Evolutionary conservation across 1,284 basidiomycete species (phyloP), one percentile per base, ranked within the genome.

Genomic region (Cryptococcus sp.): DNA sequence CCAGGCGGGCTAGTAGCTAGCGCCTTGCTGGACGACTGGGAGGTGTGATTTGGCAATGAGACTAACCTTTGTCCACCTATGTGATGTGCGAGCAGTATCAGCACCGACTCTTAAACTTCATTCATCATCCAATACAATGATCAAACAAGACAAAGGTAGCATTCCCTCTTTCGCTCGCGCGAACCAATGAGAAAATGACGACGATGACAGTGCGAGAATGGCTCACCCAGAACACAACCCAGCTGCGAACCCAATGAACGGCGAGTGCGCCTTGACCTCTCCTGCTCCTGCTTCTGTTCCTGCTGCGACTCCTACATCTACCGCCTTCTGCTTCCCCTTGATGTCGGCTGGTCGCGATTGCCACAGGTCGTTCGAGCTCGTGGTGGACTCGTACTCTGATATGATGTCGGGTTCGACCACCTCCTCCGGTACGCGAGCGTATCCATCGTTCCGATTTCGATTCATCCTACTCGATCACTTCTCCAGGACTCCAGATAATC

Each of bases 231-330:
- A 78, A 22, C 69, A 67, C 17, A 77, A 54, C 1, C 77, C 77
- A 11, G 77, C 77, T 17, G 75, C 75, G 57, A 78, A 78, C 3
- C 77, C 77, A 10, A 74, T 59, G 51, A 73, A 73, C 31, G 73
- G 72, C 50, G 68, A 64, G 59, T 77, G 75, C 31, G 49, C 49
- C 54, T 66, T 67, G 8, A 45, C 42, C 15, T 19, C 42, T 15
- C 42, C 8, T 45, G n/a, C 42, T 22, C n/a, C 42, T 25, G 25
- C 25, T 25, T 6, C 20, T 40, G n/a, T 15, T 13, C 19, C n/a
- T 25, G 25, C 25, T 25, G 3, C 20, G 22, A 15, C 19, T 13
- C 19, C n/a, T 25, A 6, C n/a, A 15, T 10, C 31, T 23, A 42
- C 40, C 19, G 10, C 23, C 53, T 10, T 38, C 47, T 13, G 46